A percentile compares a stretch with the other conserved stretches of the same genome.
Conservation (phyloP, 345 rosid genomes). For the Populus simonii region DNA sequence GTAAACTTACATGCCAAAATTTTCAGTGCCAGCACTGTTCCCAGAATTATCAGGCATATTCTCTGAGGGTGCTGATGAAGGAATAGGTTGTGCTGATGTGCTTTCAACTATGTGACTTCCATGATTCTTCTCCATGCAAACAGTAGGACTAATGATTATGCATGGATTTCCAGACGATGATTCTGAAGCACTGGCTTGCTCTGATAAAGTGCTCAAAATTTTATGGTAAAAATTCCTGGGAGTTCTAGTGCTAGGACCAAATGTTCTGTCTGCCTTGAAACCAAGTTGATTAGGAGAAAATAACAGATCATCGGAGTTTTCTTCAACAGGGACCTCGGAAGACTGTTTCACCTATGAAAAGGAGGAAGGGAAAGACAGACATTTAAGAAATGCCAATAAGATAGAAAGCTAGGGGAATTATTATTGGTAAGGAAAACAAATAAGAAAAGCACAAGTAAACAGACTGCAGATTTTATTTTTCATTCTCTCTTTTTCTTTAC, state of each 20-base stretch:
- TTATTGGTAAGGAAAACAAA: neutral
- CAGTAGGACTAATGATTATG: slow-evolving; percentile 44
- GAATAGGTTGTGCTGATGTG: slow-evolving; percentile 26
- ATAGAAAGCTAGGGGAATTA: neutral
- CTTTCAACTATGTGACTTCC: slow-evolving; percentile 40
- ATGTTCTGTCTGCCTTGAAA: slow-evolving; percentile 36
- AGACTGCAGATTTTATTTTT: neutral
- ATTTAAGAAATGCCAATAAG: neutral
- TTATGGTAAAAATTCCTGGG: slow-evolving; percentile 50
- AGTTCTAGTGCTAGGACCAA: slow-evolving; percentile 36
- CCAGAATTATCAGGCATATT: slow-evolving; percentile 28
- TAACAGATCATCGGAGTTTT: slow-evolving; percentile 41
- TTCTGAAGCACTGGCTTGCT: slow-evolving; percentile 37
- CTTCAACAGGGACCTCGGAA: slow-evolving; percentile 56
- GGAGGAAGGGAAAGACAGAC: neutral
- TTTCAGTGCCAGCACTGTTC: slow-evolving; percentile 48
- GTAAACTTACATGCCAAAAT: slow-evolving; percentile 58
- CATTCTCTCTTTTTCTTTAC: neutral
- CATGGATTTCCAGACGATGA: slow-evolving; percentile 46
- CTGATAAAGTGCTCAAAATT: slow-evolving; percentile 41
- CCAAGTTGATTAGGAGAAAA: slow-evolving; percentile 58
- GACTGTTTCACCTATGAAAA: slow-evolving; percentile 46
- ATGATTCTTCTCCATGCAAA: slow-evolving; percentile 34
- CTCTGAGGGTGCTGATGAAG: slow-evolving; percentile 41
- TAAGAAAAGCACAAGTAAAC: neutral